phyloP scores from a whole-genome alignment of 805 yeast genomes.

The Zygoascus tannicola region DNA sequence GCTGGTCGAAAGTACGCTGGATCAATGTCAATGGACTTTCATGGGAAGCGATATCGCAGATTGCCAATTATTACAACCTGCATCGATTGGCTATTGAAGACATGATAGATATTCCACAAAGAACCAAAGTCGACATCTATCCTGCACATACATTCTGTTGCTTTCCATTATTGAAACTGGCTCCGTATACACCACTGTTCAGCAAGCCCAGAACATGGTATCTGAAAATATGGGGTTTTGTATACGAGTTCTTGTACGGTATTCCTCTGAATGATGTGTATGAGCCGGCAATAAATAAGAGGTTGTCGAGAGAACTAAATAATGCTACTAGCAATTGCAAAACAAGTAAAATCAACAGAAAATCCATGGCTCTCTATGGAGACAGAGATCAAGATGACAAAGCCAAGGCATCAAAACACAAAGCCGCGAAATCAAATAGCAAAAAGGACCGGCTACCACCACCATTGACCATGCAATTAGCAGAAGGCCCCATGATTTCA shows the following conservation, averaged over 20 bases:
- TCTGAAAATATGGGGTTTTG: neutral
- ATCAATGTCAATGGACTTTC: constrained; percentile 51
- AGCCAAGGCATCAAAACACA: neutral
- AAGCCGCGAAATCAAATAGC: neutral
- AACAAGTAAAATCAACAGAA: neutral
- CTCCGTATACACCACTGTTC: constrained; percentile 3
- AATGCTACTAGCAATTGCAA: neutral
- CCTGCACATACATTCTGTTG: constrained; percentile 45
- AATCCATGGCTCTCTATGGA: neutral
- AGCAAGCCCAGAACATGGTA: constrained; percentile 4
- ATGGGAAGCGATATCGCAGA: constrained; percentile 46
- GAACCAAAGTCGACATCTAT: constrained; percentile 50
- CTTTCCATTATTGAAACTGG: constrained; percentile 41
- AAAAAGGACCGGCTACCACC: constrained; percentile 4
- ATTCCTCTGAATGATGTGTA: neutral
- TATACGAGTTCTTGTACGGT: neutral
- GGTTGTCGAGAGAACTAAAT: neutral
- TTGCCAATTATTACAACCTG: constrained; percentile 37
- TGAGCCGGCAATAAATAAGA: neutral
- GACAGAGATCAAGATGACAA: constrained; percentile 2
- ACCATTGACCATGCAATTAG: constrained; percentile 10
- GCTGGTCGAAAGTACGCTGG: constrained; percentile 47
- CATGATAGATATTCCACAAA: constrained; percentile 52
- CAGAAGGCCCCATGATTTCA: constrained; percentile 16
- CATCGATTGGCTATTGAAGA: constrained; percentile 54